Evolutionary conservation across 2,329 filamentous ascomycete genomes (phyloP).

Genomic region (Fusarium fujikuroi): DNA sequence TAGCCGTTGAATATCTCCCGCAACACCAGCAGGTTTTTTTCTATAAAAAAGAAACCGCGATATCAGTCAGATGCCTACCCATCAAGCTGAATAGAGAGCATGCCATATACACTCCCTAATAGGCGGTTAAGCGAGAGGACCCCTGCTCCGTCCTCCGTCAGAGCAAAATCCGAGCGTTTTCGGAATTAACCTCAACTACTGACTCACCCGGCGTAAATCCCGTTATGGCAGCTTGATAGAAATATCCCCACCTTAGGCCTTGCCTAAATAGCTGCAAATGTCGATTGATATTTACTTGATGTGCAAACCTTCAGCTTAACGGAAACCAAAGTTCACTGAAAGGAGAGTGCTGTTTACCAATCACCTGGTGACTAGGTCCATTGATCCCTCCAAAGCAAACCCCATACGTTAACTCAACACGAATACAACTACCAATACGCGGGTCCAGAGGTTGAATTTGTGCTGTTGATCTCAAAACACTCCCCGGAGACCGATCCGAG

Average conservation of each 20-base stretch:
- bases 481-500: not conserved
- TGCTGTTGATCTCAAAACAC: not conserved
- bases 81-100: not conserved
- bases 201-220: slow-evolving; percentile 37
- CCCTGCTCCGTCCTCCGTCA: not conserved
- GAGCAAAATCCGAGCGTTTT: not conserved
- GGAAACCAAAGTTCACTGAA: not conserved
- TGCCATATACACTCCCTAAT: not conserved
- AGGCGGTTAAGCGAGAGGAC: slow-evolving; percentile 1
- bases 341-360: not conserved
- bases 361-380: not conserved
- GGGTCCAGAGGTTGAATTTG: not conserved
- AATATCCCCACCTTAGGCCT: not conserved
- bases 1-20: not conserved
- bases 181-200: slow-evolving; percentile 16
- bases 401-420: not conserved
- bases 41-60: not conserved
- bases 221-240: slow-evolving; percentile 21
- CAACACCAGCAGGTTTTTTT: not conserved
- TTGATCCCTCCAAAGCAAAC: not conserved
- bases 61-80: not conserved
- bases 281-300: not conserved
- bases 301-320: not conserved
- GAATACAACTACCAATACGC: not conserved
- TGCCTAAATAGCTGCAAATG: not conserved